Evolutionary conservation across 371 early-diverging fungal species (phyloP).

Genomic region (Parasitella parasitica): DNA sequence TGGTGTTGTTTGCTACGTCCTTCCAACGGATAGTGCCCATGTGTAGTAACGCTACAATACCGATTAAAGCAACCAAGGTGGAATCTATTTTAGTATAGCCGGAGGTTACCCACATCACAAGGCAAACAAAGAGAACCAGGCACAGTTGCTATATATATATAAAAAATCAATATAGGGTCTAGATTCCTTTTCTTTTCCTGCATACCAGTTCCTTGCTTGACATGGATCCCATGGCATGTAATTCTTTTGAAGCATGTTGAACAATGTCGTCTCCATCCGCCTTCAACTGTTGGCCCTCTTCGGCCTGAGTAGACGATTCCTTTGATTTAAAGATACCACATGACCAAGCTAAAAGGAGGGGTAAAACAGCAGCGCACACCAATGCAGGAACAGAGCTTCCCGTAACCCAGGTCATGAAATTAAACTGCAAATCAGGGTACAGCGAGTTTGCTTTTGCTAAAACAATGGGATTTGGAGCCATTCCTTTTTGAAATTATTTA

Average conservation of each 20-base stretch:
- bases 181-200: background rate
- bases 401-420: constrained; percentile 58
- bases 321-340: constrained; percentile 27
- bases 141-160: constrained; percentile 57
- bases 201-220: constrained; percentile 45
- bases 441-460: constrained; percentile 50
- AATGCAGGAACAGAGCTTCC: constrained; percentile 60
- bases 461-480: constrained; percentile 72
- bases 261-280: constrained; percentile 19
- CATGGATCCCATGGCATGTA: constrained; percentile 37
- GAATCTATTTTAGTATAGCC: constrained; percentile 62
- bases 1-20: constrained; percentile 65
- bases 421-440: constrained; percentile 55
- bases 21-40: constrained; percentile 68
- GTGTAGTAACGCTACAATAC: constrained; percentile 56
- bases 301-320: constrained; percentile 1
- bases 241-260: constrained; percentile 33
- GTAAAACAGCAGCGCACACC: constrained; percentile 40
- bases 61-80: constrained; percentile 68
- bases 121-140: constrained; percentile 52
- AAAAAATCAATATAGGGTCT: too few relatives aligned
- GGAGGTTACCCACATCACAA: constrained; percentile 70
- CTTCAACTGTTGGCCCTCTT: constrained; percentile 19
- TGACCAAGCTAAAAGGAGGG: constrained; percentile 37
- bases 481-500: constrained; percentile 30